Evolutionary conservation across 805 yeast species (phyloP).

Genomic region (Zygoascus tannicola): DNA sequence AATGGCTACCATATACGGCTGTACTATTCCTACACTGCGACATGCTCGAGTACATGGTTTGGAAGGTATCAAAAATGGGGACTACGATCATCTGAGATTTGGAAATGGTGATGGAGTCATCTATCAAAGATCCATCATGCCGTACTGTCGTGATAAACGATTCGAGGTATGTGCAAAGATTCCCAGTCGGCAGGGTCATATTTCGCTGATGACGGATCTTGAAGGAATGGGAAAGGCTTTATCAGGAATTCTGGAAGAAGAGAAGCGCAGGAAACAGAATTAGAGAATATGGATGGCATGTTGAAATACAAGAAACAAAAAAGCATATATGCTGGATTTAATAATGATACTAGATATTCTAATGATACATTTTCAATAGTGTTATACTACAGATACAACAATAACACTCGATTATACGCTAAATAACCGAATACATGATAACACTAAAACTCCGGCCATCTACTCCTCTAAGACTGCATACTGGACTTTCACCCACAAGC

Average conservation of each 20-base stretch:
- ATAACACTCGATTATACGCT: too few relatives aligned
- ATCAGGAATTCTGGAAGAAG: constrained; percentile 44
- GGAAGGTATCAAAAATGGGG: constrained; percentile 59
- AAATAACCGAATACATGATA: too few relatives aligned
- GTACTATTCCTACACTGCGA: constrained; percentile 74
- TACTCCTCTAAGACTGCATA: constrained; percentile 32
- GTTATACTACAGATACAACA: background rate
- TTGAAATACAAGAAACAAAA: too few relatives aligned
- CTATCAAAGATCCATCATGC: constrained; percentile 73
- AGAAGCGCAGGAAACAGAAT: constrained; percentile 6
- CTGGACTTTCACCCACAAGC: constrained; percentile 73
- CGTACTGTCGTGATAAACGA: constrained; percentile 48
- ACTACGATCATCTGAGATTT: constrained; percentile 65
- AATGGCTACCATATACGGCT: constrained; percentile 70
- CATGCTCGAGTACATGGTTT: constrained; percentile 59
- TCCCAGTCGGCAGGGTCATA: constrained; percentile 63
- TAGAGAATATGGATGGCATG: too few relatives aligned
- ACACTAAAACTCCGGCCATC: too few relatives aligned
- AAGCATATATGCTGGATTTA: too few relatives aligned
- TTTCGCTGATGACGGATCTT: constrained; percentile 66
- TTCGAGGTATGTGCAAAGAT: constrained; percentile 63
- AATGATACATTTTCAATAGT: background rate
- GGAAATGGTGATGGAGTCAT: constrained; percentile 95
- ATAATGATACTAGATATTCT: background rate
- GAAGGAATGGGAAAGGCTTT: constrained; percentile 65